A percentile compares a stretch with the other conserved stretches of the same genome.
phyloP scores from a whole-genome alignment of 106 monocot genomes.

The Chionographis japonica region DNA sequence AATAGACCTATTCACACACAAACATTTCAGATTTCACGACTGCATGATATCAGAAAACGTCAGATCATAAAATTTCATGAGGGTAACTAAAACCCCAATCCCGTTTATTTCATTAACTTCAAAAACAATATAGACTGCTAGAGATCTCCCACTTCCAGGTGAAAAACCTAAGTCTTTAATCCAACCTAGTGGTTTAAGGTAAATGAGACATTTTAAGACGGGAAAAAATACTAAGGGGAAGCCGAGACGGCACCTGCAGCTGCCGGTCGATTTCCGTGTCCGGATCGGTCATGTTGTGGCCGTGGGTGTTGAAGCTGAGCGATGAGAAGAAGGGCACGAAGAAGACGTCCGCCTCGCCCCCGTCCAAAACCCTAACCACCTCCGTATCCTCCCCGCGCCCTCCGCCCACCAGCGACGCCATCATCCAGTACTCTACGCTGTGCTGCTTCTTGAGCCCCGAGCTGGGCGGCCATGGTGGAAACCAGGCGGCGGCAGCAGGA shows the following conservation, averaged over 20 bases:
- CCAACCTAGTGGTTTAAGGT: too few relatives aligned
- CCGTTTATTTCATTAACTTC: too few relatives aligned
- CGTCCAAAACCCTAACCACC: slow-evolving; percentile 63
- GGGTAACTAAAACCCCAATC: too few relatives aligned
- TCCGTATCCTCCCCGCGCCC: slow-evolving; percentile 28
- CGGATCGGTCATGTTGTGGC: slow-evolving; percentile 90
- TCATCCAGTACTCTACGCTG: slow-evolving; percentile 99
- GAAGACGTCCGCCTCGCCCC: slow-evolving; percentile 67
- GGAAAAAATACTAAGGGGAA: too few relatives aligned
- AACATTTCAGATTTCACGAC: too few relatives aligned
- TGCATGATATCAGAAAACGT: too few relatives aligned
- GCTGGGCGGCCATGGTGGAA: slow-evolving; percentile 59
- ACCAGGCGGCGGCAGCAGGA: neutral
- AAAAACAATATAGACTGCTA: too few relatives aligned
- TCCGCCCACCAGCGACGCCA: slow-evolving; percentile 54
- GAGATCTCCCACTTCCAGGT: too few relatives aligned
- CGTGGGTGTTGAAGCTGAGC: slow-evolving; percentile 90
- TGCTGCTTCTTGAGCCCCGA: slow-evolving; percentile 82
- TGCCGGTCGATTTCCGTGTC: slow-evolving; percentile 83
- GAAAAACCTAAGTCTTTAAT: too few relatives aligned
- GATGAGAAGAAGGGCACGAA: slow-evolving; percentile 99
- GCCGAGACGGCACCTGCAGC: slow-evolving; percentile 47
- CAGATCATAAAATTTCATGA: too few relatives aligned
- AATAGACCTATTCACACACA: too few relatives aligned
- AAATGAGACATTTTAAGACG: too few relatives aligned